A percentile compares a stretch with the other conserved stretches of the same genome.
Evolutionary conservation across 805 yeast species (phyloP).

Genomic region (Isabelozyma heimii): DNA sequence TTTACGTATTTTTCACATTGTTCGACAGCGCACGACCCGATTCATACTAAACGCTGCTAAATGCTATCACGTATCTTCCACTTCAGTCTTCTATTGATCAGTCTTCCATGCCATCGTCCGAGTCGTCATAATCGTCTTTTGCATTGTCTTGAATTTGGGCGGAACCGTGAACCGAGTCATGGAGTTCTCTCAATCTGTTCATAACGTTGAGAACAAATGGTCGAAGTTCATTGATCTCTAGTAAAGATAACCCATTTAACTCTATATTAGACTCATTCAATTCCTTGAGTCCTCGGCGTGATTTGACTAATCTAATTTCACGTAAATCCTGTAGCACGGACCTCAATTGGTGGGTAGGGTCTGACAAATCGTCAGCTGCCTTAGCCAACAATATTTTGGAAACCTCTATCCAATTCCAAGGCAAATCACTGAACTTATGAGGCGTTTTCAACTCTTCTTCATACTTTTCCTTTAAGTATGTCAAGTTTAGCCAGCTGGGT

Average conservation of each 20-base stretch:
- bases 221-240: slow-evolving; percentile 87
- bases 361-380: slow-evolving; percentile 78
- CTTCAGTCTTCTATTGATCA: not conserved
- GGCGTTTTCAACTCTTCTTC: slow-evolving; percentile 63
- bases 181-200: slow-evolving; percentile 67
- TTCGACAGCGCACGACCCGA: not conserved
- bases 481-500: slow-evolving; percentile 76
- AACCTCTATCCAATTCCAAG: slow-evolving; percentile 87
- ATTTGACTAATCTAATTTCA: slow-evolving; percentile 78
- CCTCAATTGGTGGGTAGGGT: slow-evolving; percentile 68
- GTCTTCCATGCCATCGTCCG: slow-evolving; percentile 2
- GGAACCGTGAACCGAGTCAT: slow-evolving; percentile 25
- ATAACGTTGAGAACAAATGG: slow-evolving; percentile 79
- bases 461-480: slow-evolving; percentile 52
- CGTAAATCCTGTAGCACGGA: slow-evolving; percentile 77
- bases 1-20: not conserved
- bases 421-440: slow-evolving; percentile 64
- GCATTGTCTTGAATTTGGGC: slow-evolving; percentile 11
- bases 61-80: too few relatives aligned
- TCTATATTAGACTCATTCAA: slow-evolving; percentile 81
- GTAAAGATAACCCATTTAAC: slow-evolving; percentile 72
- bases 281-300: slow-evolving; percentile 72
- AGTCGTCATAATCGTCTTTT: slow-evolving; percentile 8
- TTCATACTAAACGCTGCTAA: too few relatives aligned
- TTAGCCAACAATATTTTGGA: slow-evolving; percentile 64